Evolutionary conservation across 179 eudicot species (phyloP).

Genomic region (Actinidia arguta): DNA sequence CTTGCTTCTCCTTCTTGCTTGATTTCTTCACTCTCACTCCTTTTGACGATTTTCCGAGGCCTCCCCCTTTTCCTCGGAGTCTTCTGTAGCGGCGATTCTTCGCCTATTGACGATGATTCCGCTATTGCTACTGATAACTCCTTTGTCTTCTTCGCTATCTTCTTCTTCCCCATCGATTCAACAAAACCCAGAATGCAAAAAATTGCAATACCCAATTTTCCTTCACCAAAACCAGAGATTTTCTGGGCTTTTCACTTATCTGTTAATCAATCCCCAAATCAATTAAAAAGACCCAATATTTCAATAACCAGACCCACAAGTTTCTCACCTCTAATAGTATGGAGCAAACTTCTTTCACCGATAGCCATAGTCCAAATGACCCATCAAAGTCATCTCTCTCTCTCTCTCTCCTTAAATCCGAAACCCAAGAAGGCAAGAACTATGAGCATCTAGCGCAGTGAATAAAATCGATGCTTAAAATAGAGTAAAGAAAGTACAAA

Average conservation of each 20-base stretch:
- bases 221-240: not conserved
- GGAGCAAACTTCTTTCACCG: not conserved
- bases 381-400: not conserved
- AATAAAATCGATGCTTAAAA: not conserved
- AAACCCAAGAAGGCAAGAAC: not conserved
- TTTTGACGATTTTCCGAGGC: conserved; percentile 34
- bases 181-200: conserved; percentile 8
- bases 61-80: conserved; percentile 41
- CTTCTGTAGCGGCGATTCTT: not conserved
- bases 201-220: not conserved
- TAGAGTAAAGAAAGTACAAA: not conserved
- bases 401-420: not conserved
- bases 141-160: conserved; percentile 26
- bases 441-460: not conserved
- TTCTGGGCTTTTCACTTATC: not conserved
- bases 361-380: not conserved
- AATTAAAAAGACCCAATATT: conserved; percentile 6
- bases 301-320: not conserved
- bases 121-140: conserved; percentile 37
- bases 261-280: not conserved
- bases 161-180: conserved; percentile 30
- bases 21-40: conserved; percentile 20
- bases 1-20: conserved; percentile 8
- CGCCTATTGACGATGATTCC: conserved; percentile 28
- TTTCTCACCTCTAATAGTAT: not conserved